Percentiles rank a stretch among this genome's conserved stretches.
These are phyloP conservation scores for Mrakia frigida DNA, from an alignment of 768 basidiomycete species.

Conservation along the genomic window DNA sequence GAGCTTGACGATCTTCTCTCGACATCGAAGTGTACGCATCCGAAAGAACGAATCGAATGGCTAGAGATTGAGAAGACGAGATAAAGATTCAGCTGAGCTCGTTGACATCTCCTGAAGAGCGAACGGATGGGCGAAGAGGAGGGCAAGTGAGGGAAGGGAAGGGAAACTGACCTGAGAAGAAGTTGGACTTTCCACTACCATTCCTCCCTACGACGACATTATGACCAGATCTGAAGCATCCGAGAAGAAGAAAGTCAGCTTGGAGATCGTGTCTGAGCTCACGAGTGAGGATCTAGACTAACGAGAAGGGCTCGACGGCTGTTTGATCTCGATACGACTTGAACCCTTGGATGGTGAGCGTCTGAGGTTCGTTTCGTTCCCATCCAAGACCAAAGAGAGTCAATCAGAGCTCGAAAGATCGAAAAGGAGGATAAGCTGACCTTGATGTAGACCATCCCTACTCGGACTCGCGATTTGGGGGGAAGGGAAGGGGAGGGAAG, in stretches of 20 bases:
- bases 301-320: conserved; percentile 79
- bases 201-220: conserved; percentile 97
- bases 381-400: not conserved
- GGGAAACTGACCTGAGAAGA: conserved; percentile 72
- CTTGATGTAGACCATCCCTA: conserved; percentile 25
- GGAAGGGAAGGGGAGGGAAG: not conserved
- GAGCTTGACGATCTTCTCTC: conserved; percentile 80
- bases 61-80: conserved; percentile 45
- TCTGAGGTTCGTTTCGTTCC: conserved; percentile 37
- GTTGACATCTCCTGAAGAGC: not conserved
- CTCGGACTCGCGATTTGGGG: not conserved
- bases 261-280: not conserved
- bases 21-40: conserved; percentile 97
- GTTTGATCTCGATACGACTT: conserved; percentile 69
- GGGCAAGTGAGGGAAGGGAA: not conserved
- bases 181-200: conserved; percentile 97
- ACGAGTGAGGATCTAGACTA: conserved; percentile 5
- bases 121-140: not conserved
- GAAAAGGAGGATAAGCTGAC: not conserved
- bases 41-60: conserved; percentile 94
- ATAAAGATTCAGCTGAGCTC: not conserved
- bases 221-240: conserved; percentile 56
- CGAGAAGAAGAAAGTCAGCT: not conserved
- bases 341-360: conserved; percentile 61
- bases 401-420: not conserved